phyloP scores from a whole-genome alignment of 306 rosid genomes.

The Vigna hirtella region DNA sequence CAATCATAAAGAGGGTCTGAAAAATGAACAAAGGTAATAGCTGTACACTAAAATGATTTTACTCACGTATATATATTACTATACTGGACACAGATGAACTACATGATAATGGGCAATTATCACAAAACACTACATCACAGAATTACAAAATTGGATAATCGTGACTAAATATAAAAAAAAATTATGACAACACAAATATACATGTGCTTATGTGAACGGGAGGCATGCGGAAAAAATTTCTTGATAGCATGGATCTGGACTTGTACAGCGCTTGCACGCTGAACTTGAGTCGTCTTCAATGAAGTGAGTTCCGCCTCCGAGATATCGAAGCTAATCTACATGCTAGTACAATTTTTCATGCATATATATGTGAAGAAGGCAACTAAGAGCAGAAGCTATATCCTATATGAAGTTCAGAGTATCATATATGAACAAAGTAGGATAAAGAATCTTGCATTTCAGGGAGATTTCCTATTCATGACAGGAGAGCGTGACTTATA shows the following conservation, averaged over 20 bases:
- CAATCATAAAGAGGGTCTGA: background rate
- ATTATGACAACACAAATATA: constrained; percentile 64
- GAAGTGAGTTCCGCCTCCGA: constrained; percentile 45
- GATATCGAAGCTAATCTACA: constrained; percentile 38
- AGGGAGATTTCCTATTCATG: constrained; percentile 39
- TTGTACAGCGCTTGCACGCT: constrained; percentile 60
- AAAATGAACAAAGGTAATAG: constrained; percentile 24
- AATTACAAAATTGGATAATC: constrained; percentile 65
- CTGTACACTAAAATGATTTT: constrained; percentile 44
- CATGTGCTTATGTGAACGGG: constrained; percentile 51
- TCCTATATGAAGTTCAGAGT: constrained; percentile 28
- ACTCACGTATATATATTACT: constrained; percentile 35
- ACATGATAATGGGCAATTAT: constrained; percentile 39
- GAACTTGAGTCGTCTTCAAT: constrained; percentile 44
- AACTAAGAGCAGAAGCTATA: constrained; percentile 9
- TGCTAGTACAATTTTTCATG: constrained; percentile 34
- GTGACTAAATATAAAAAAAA: constrained; percentile 44
- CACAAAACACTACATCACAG: constrained; percentile 57
- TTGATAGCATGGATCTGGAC: constrained; percentile 40
- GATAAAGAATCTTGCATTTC: constrained; percentile 48
- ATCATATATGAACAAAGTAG: constrained; percentile 54
- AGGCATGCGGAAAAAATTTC: constrained; percentile 13
- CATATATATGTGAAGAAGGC: constrained; percentile 31
- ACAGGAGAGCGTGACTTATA: constrained; percentile 33
- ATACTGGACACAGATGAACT: constrained; percentile 37